Base-by-base conservation (phyloP, 2,329 filamentous ascomycete species). In the Trichoderma arundinaceum region DNA sequence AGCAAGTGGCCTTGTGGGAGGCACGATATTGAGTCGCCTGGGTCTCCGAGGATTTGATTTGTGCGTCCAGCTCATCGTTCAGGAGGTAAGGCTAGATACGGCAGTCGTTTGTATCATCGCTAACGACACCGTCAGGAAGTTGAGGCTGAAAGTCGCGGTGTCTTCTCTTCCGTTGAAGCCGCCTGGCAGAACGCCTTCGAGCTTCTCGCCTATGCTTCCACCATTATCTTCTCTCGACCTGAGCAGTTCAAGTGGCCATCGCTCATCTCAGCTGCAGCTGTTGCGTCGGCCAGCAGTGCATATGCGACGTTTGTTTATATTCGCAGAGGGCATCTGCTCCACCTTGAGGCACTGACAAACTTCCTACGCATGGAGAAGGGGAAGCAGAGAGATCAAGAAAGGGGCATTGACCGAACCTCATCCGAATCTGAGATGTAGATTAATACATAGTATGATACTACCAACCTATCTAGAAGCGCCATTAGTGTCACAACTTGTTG, bases 171-270 rank as follows among this genome's bases (percentile, higher is more conserved):
- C 0, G 83, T 87, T 7, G 91, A 94, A 74, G 84, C 87, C 8
- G 83, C 87, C 0, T 81, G 88, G 44, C 90, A 93, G 73, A 92
- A 88, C 67, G 69, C 85, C 0, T 92, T 92, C 67, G 90, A 93
- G 74, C 81, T 92, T 54, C 75, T 88, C 1, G 88, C 89, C 0
- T 92, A 87, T 72, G 81, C 81, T 0, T 82, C 83, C 0, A 93
- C 90, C 0, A 87, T 92, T 66, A 72, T 88, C 4, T 92, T 88
- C 67, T 81, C 84, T 1, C 77, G 78, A 0, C 90, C 90, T 0
- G 81, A 84, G 3, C 82, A 91, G 70, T 93, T 93, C 73, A 79
- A 80, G 64, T 88, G 84, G 72, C 89, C 90, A 0, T 83, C 86
- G 0, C 74, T 84, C 7, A 81, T 91, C 52, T 51, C 51, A 7